A percentile compares a stretch with the other conserved stretches of the same genome.
These are phyloP conservation scores for Microcyclospora pomicola DNA, from an alignment of 2,329 filamentous ascomycete species.

Conservation along the genomic window DNA sequence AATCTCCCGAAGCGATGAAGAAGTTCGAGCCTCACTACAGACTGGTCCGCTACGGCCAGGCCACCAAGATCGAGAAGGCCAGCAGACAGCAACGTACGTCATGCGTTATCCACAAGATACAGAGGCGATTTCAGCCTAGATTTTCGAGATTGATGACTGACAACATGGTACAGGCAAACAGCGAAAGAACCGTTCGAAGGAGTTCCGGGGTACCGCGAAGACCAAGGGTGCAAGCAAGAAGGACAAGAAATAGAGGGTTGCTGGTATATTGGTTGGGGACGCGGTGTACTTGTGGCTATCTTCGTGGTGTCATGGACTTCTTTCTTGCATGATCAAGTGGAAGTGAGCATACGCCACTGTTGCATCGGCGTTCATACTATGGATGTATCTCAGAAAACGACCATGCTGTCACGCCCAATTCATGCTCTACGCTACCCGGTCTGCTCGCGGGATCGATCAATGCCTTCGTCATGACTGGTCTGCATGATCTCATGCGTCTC, in stretches of 20 bases:
- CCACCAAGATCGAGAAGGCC: slow-evolving; percentile 90
- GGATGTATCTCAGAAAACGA: slow-evolving; percentile 2
- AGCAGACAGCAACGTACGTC: slow-evolving; percentile 97
- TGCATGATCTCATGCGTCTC: no score
- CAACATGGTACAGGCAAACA: slow-evolving; percentile 68
- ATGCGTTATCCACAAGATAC: slow-evolving; percentile 8
- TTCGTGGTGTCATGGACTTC: neutral
- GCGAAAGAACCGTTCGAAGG: slow-evolving; percentile 99
- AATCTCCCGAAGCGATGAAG: slow-evolving; percentile 96
- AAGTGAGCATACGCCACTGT: slow-evolving; percentile 1
- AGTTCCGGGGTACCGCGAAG: slow-evolving; percentile 95
- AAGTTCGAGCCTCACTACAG: slow-evolving; percentile 99
- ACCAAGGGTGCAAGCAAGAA: slow-evolving; percentile 88
- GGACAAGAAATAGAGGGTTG: slow-evolving; percentile 32
- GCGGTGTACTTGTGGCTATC: neutral
- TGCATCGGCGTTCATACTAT: slow-evolving; percentile 5
- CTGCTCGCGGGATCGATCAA: no score
- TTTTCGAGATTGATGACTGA: slow-evolving; percentile 6
- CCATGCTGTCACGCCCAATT: slow-evolving; percentile 4
- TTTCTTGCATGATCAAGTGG: slow-evolving; percentile 1
- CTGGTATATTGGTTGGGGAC: neutral
- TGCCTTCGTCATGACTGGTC: no score
- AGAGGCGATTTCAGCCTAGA: slow-evolving; percentile 1
- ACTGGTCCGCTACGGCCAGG: slow-evolving; percentile 83
- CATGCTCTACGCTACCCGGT: slow-evolving; percentile 4